Conservation (phyloP, 768 basidiomycete genomes). For the Lactifluus hygrophoroides region DNA sequence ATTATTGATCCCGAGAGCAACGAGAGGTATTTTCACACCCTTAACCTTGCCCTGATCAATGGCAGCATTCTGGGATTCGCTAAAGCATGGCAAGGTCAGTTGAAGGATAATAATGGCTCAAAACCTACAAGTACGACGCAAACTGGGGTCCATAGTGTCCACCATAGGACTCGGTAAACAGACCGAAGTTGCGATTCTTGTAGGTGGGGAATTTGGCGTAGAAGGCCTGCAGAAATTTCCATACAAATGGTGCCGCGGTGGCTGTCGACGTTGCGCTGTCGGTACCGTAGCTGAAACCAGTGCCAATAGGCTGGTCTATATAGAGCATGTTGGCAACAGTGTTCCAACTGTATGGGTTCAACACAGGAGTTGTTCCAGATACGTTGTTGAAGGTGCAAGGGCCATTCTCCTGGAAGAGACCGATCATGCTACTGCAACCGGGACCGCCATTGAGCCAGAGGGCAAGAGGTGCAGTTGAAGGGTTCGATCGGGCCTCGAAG, state of each 20-base stretch:
- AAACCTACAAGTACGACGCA: conserved; percentile 7
- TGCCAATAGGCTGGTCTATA: conserved; percentile 11
- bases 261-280: neutral
- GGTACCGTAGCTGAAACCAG: neutral
- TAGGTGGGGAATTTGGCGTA: conserved; percentile 33
- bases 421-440: neutral
- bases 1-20: no score
- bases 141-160: no score
- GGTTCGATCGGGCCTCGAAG: neutral
- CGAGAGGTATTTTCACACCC: neutral
- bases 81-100: neutral
- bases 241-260: no score
- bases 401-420: conserved; percentile 14
- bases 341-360: no score
- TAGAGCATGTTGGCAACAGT: no score
- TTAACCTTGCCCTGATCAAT: neutral
- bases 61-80: neutral
- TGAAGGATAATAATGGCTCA: neutral
- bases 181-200: conserved; percentile 30
- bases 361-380: no score
- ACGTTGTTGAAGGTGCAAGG: conserved; percentile 15
- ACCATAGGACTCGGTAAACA: no score
- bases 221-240: neutral
- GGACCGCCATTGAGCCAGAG: no score
- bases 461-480: neutral